phyloP scores from a whole-genome alignment of 805 yeast genomes.

The Saccharomycopsis olivae region DNA sequence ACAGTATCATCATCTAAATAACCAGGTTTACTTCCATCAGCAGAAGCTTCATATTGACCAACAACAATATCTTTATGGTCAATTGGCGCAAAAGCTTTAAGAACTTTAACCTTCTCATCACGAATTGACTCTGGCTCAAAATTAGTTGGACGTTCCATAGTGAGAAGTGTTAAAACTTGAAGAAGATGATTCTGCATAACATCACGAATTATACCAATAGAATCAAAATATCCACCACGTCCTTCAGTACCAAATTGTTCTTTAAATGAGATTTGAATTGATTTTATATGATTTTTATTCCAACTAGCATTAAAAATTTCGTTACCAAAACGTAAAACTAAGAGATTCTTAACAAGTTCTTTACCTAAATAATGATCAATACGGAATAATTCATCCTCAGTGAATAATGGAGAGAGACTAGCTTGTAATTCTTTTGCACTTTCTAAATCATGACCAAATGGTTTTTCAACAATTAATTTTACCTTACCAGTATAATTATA shows the following conservation, averaged over 20 bases:
- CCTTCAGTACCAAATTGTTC: slow-evolving; percentile 99
- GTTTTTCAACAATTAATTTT: slow-evolving; percentile 89
- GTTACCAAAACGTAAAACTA: slow-evolving; percentile 86
- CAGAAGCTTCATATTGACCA: slow-evolving; percentile 82
- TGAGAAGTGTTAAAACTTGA: slow-evolving; percentile 81
- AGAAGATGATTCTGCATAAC: slow-evolving; percentile 96
- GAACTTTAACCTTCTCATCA: slow-evolving; percentile 91
- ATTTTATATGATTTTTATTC: slow-evolving; percentile 69
- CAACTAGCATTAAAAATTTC: slow-evolving; percentile 80
- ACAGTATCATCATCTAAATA: slow-evolving; percentile 92
- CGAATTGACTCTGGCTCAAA: slow-evolving; percentile 87
- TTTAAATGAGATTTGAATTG: slow-evolving; percentile 85
- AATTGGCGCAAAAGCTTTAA: slow-evolving; percentile 69
- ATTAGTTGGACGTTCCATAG: slow-evolving; percentile 94
- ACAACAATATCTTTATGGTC: slow-evolving; percentile 55
- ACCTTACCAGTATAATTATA: slow-evolving; percentile 62
- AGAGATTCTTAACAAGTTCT: slow-evolving; percentile 92
- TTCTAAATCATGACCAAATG: slow-evolving; percentile 87
- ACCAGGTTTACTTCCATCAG: slow-evolving; percentile 83
- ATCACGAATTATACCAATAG: slow-evolving; percentile 91
- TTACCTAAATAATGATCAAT: slow-evolving; percentile 97
- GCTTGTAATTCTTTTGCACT: slow-evolving; percentile 69
- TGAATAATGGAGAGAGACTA: slow-evolving; percentile 73
- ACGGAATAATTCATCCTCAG: slow-evolving; percentile 86
- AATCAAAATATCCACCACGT: slow-evolving; percentile 95